Conservation (phyloP, 1,139 yeast genomes). For the Yamadazyma diddensiae region DNA sequence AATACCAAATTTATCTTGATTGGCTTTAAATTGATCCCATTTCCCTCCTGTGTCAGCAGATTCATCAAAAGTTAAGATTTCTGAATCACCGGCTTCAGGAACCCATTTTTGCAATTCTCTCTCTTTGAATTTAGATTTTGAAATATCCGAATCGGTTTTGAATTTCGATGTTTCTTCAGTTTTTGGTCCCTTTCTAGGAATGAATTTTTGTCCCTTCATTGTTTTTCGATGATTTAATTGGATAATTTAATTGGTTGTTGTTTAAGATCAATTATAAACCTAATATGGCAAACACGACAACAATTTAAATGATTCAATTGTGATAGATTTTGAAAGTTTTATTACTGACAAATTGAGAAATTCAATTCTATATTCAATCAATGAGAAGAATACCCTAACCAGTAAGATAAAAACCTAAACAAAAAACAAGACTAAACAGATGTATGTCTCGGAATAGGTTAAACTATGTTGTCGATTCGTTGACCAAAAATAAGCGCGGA, state of each 20-base stretch:
- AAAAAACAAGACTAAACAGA: not conserved
- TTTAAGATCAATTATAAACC: too few species aligned
- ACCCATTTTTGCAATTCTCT: conserved; percentile 85
- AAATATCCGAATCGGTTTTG: conserved; percentile 83
- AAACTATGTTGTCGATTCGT: conserved; percentile 6
- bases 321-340: too few species aligned
- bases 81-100: conserved; percentile 52
- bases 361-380: not conserved
- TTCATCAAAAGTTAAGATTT: conserved; percentile 45
- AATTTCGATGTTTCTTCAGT: conserved; percentile 32
- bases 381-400: not conserved
- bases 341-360: not conserved
- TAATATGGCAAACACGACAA: too few species aligned
- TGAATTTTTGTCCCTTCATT: conserved; percentile 10
- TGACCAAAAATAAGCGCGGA: conserved; percentile 5
- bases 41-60: conserved; percentile 20
- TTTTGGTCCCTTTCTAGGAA: conserved; percentile 10
- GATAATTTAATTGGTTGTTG: not conserved
- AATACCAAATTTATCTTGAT: conserved; percentile 85
- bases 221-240: not conserved
- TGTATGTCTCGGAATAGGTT: not conserved
- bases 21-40: conserved; percentile 96
- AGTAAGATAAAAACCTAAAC: too few species aligned
- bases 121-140: conserved; percentile 49
- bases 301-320: too few species aligned